Evolutionary conservation across 805 yeast species (phyloP), one percentile per base, ranked within the genome.

Genomic region (Yarrowia deformans): DNA sequence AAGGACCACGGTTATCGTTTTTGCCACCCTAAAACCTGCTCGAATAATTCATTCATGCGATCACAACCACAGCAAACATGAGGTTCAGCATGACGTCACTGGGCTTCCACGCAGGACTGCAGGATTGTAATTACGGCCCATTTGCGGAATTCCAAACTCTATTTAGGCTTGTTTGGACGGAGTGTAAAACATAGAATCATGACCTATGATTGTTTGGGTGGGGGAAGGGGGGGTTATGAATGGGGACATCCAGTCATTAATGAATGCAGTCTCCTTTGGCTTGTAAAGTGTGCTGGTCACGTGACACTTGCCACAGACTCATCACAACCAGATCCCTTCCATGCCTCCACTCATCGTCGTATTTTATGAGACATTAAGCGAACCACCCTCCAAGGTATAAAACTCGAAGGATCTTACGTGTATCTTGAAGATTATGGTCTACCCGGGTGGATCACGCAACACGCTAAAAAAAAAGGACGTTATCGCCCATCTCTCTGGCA

Each of bases 61-160:
- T 23, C 29, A 23, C 29, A 23, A 23, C 29, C 29, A 23, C 29
- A 23, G 2, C 29, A 23, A 23, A 23, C 4, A 23, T 23, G 29
- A 23, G 29, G 29, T 23, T 23, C 29, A 23, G 29, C 29, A 45
- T 45, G 48, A 45, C 48, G 48, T 45, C 48, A 45, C 48, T 29
- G 29, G n/a, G 19, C 19, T 42, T 42, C 10, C 8, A n/a, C 19
- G 46, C 46, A 16, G 46, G 46, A n/a, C 19, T 39, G 40, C 40
- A 39, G 46, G 29, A 13, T 18, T 13, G 32, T 46, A 46, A 46
- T 46, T 46, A 46, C 50, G n/a, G 32, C 8, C 50, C 50, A 46
- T 13, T 46, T 46, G 19, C 50, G 50, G 34, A 46, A 5, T 19
- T 46, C 50, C 50, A 34, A 46, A 46, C 50, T 19, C 23, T 46